Evolutionary conservation across 2,329 filamentous ascomycete genomes (phyloP).

Genomic region (Diaporthe nobilis): DNA sequence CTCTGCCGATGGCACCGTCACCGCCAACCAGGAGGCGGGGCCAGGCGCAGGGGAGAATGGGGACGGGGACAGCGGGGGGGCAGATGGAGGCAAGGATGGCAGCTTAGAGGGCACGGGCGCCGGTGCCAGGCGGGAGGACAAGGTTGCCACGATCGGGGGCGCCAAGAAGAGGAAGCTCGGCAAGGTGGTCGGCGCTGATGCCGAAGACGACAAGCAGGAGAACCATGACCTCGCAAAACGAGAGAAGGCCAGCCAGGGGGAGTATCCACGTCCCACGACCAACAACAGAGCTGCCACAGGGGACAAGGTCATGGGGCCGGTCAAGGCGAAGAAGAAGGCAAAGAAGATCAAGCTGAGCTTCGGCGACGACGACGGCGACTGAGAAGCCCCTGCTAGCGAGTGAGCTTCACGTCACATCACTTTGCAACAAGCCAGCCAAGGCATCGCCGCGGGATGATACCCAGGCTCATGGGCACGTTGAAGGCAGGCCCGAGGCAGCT

Average conservation of each 20-base stretch:
- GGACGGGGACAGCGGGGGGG: slow-evolving; percentile 51
- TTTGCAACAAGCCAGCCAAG: background rate
- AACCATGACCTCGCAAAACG: background rate
- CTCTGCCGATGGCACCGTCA: slow-evolving; percentile 59
- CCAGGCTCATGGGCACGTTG: background rate
- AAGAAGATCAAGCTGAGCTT: slow-evolving; percentile 80
- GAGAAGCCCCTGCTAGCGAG: slow-evolving; percentile 29
- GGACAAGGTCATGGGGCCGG: slow-evolving; percentile 43
- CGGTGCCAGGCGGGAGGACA: slow-evolving; percentile 46
- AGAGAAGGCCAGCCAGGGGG: background rate
- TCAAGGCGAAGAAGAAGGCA: slow-evolving; percentile 63
- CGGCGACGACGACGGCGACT: slow-evolving; percentile 69
- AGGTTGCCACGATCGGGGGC: slow-evolving; percentile 56
- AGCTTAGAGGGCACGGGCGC: slow-evolving; percentile 47
- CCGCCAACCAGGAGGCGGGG: slow-evolving; percentile 39
- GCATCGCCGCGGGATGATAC: background rate
- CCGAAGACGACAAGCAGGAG: slow-evolving; percentile 47
- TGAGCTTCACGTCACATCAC: background rate
- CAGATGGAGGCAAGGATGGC: slow-evolving; percentile 50
- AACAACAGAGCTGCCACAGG: slow-evolving; percentile 34
- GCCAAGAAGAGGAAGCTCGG: slow-evolving; percentile 70
- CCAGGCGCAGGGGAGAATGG: slow-evolving; percentile 48
- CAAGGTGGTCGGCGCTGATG: slow-evolving; percentile 61
- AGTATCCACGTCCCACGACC: too few species aligned
- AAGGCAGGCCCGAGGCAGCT: background rate